Evolutionary conservation across 78 protist species (phyloP).

Genomic region (Emiliania huxleyi): DNA sequence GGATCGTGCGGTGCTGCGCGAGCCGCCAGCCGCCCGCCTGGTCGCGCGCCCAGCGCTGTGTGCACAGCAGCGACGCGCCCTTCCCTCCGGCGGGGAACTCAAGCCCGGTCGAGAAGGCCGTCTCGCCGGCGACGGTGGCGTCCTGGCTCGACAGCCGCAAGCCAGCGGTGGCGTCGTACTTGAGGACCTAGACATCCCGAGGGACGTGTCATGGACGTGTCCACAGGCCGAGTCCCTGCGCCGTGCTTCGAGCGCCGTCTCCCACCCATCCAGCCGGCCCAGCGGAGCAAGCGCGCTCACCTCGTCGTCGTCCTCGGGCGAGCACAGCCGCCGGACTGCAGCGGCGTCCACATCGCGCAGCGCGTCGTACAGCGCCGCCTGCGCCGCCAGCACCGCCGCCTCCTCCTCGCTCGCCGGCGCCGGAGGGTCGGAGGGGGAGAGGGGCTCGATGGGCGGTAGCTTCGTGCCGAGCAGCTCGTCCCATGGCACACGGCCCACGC

Average conservation of each 20-base stretch:
- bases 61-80: not conserved
- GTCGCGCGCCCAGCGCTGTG: not conserved
- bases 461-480: constrained; percentile 9
- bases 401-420: not conserved
- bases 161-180: not conserved
- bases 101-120: not conserved
- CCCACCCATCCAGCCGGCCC: not conserved
- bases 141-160: not conserved
- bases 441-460: not conserved
- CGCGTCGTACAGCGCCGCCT: not conserved
- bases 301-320: not conserved
- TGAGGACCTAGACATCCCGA: no score
- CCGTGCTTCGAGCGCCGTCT: no score
- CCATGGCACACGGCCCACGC: not conserved
- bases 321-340: not conserved
- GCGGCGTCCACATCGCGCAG: not conserved
- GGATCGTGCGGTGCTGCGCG: constrained; percentile 13
- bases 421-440: not conserved
- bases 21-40: not conserved
- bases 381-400: not conserved
- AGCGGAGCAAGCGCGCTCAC: not conserved
- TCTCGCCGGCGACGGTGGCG: not conserved
- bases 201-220: no score
- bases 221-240: no score
- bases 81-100: not conserved